Evolutionary conservation across 257 asterid genomes (phyloP).

Genomic region (Knoxia roxburghii): DNA sequence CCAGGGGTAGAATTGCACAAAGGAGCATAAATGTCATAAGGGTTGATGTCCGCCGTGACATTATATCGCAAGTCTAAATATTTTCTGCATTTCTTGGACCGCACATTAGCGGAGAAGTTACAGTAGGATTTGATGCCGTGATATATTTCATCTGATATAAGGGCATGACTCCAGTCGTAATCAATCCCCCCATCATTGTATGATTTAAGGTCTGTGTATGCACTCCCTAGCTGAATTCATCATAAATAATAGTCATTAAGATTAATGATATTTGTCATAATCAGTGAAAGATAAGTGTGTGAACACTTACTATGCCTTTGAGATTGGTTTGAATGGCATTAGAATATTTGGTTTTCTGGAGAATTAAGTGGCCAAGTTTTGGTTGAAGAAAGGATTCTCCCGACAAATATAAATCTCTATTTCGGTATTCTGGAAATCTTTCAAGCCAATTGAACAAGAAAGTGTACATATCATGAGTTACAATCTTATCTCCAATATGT

Average conservation of each 20-base stretch:
- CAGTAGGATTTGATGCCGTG: constrained; percentile 28
- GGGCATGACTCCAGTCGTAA: constrained; percentile 45
- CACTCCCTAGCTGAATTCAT: constrained; percentile 48
- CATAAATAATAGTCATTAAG: no score
- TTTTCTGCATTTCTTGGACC: constrained; percentile 19
- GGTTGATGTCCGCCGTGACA: constrained; percentile 21
- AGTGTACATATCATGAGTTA: neutral
- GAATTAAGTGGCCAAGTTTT: constrained; percentile 49
- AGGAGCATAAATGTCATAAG: constrained; percentile 43
- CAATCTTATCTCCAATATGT: neutral
- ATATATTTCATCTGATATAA: constrained; percentile 58
- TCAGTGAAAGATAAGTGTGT: no score
- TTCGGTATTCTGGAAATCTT: constrained; percentile 53
- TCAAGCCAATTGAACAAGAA: constrained; percentile 44
- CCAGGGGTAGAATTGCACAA: constrained; percentile 21
- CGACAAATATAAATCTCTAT: constrained; percentile 35
- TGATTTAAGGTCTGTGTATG: constrained; percentile 27
- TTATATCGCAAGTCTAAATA: neutral
- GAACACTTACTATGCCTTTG: constrained; percentile 45
- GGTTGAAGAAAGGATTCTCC: constrained; percentile 50
- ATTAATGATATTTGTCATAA: no score
- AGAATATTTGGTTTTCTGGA: constrained; percentile 28
- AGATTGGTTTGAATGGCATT: constrained; percentile 39
- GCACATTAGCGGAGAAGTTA: constrained; percentile 10
- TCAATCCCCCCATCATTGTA: constrained; percentile 30